phyloP scores from a whole-genome alignment of 108 stramenopile species.

The Schizochytrium sp. region DNA sequence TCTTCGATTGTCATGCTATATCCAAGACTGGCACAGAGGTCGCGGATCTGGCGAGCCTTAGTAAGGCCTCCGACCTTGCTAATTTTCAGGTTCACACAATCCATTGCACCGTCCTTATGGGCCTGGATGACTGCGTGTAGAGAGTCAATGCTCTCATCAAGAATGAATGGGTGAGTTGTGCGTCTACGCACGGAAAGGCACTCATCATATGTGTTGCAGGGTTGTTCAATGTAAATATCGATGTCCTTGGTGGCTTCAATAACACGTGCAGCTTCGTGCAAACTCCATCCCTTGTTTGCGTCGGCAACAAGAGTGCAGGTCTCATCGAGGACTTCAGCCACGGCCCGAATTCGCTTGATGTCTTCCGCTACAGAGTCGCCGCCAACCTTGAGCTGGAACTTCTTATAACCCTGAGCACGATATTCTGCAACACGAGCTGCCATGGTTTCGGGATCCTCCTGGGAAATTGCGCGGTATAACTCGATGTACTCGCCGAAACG shows the following conservation, averaged over 20 bases:
- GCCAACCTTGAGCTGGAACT: conserved; percentile 62
- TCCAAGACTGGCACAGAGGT: conserved; percentile 34
- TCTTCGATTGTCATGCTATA: conserved; percentile 61
- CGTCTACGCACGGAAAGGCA: conserved; percentile 33
- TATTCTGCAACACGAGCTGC: conserved; percentile 59
- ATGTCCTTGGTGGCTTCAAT: conserved; percentile 41
- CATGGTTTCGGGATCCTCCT: conserved; percentile 61
- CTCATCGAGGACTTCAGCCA: neutral
- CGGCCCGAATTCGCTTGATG: conserved; percentile 51
- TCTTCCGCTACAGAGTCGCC: neutral
- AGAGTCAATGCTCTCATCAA: conserved; percentile 63
- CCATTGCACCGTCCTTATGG: conserved; percentile 56
- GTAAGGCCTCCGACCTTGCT: conserved; percentile 61
- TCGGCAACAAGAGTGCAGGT: conserved; percentile 29
- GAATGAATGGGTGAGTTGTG: conserved; percentile 40
- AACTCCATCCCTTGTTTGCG: conserved; percentile 58
- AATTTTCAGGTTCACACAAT: conserved; percentile 62
- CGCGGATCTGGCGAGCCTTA: conserved; percentile 57
- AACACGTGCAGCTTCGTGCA: conserved; percentile 62
- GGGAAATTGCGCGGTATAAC: conserved; percentile 62
- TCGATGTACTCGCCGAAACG: conserved; percentile 19
- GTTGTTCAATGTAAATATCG: conserved; percentile 62
- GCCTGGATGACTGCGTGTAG: conserved; percentile 13
- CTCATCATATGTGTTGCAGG: conserved; percentile 57
- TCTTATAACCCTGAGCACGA: conserved; percentile 44